A percentile compares a stretch with the other conserved stretches of the same genome.
phyloP scores from a whole-genome alignment of 1,284 basidiomycete species.

The Ceratobasidium sp. region DNA sequence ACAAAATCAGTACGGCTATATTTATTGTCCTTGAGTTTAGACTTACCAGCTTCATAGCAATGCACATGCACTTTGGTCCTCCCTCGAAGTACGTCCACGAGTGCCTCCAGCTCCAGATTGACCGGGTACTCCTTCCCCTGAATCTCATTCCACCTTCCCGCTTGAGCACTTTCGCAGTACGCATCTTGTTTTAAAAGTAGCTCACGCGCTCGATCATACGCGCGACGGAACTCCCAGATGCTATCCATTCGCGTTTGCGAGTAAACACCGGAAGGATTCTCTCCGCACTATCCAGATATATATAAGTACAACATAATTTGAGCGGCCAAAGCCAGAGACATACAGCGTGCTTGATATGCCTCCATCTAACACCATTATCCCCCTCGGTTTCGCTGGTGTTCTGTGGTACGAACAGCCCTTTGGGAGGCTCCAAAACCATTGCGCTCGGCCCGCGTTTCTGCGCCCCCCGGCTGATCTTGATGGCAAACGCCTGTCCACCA shows the following conservation, averaged over 20 bases:
- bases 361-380: conserved; percentile 55
- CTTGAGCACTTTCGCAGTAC: conserved; percentile 66
- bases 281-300: conserved; percentile 48
- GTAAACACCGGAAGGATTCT: conserved; percentile 58
- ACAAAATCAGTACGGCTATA: not conserved
- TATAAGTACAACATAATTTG: conserved; percentile 46
- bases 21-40: too few relatives aligned
- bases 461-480: conserved; percentile 67
- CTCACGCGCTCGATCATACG: conserved; percentile 73
- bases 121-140: conserved; percentile 69
- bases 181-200: conserved; percentile 77
- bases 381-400: conserved; percentile 50
- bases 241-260: conserved; percentile 59
- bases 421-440: conserved; percentile 69
- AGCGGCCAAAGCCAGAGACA: not conserved
- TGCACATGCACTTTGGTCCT: conserved; percentile 80
- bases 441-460: conserved; percentile 65
- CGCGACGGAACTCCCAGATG: conserved; percentile 61
- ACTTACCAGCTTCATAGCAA: conserved; percentile 67
- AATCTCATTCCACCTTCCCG: conserved; percentile 66
- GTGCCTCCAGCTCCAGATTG: conserved; percentile 79
- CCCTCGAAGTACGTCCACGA: conserved; percentile 86
- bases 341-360: conserved; percentile 60
- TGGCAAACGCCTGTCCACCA: conserved; percentile 71
- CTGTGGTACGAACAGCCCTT: conserved; percentile 47